Conservation (phyloP, 2,329 filamentous ascomycete species). For the Aspergillus sp. region DNA sequence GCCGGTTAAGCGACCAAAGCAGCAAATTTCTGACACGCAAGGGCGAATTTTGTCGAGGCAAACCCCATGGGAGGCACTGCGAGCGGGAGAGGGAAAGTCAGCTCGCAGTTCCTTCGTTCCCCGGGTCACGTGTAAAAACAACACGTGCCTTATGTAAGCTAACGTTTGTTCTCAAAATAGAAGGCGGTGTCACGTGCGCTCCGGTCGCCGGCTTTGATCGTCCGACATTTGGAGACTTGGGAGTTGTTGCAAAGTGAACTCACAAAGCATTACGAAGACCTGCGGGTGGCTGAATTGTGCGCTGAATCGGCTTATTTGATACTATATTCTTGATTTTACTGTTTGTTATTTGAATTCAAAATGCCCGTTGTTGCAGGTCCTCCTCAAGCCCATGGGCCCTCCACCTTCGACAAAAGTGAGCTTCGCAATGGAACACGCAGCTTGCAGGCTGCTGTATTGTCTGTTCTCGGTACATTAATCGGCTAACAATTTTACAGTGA, state of each 20-base stretch:
- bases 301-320: not conserved
- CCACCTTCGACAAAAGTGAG: slow-evolving; percentile 70
- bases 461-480: not conserved
- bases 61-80: slow-evolving; percentile 25
- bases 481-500: slow-evolving; percentile 61
- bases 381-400: slow-evolving; percentile 56
- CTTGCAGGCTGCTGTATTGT: not conserved
- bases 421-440: slow-evolving; percentile 1
- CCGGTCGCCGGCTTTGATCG: slow-evolving; percentile 3
- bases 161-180: not conserved
- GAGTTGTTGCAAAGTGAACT: slow-evolving; percentile 8
- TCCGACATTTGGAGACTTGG: slow-evolving; percentile 4
- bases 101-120: slow-evolving; percentile 20
- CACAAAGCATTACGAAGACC: not conserved
- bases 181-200: slow-evolving; percentile 18
- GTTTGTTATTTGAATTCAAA: slow-evolving; percentile 17
- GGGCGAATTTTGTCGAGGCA: slow-evolving; percentile 20
- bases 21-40: slow-evolving; percentile 20
- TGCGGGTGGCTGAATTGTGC: not conserved
- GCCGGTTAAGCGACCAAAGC: slow-evolving; percentile 26
- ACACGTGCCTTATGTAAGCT: slow-evolving; percentile 17
- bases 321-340: not conserved
- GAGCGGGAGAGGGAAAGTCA: slow-evolving; percentile 23
- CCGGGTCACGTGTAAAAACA: slow-evolving; percentile 16
- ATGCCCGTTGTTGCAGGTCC: slow-evolving; percentile 61